These are phyloP conservation scores for Dichotomopilus funicola DNA, from an alignment of 2,329 filamentous ascomycete genomes.

Conservation along the genomic window DNA sequence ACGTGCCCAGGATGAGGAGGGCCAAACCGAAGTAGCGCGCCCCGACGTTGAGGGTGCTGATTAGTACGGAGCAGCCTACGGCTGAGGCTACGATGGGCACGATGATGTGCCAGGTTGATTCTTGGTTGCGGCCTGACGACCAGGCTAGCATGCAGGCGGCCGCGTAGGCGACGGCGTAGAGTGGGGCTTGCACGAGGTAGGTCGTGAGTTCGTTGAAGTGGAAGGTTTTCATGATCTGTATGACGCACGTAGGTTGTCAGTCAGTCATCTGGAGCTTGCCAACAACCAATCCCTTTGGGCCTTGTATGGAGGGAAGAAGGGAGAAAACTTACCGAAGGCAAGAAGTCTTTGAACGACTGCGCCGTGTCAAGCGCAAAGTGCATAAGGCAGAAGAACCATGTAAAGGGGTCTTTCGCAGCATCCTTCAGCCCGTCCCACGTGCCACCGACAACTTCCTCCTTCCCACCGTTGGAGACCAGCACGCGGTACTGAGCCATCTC, in stretches of 20 bases:
- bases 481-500: not conserved
- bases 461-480: not conserved
- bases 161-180: not conserved
- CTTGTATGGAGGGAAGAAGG: not conserved
- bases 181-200: not conserved
- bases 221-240: not conserved
- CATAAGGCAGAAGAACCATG: not conserved
- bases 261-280: no score
- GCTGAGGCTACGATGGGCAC: not conserved
- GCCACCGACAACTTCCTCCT: not conserved
- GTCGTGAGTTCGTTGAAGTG: not conserved
- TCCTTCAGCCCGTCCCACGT: not conserved
- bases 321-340: not conserved
- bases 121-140: not conserved
- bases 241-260: not conserved
- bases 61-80: not conserved
- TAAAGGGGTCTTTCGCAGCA: not conserved
- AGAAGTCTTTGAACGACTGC: not conserved
- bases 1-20: not conserved
- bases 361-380: not conserved
- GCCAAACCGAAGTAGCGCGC: not conserved
- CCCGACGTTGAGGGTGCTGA: not conserved
- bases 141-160: not conserved
- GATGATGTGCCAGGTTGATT: not conserved
- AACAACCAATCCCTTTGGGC: no score